Evolutionary conservation across 2,329 filamentous ascomycete species (phyloP), one percentile per base, ranked within the genome.

Genomic region (Phyllosticta paracitricarpa): DNA sequence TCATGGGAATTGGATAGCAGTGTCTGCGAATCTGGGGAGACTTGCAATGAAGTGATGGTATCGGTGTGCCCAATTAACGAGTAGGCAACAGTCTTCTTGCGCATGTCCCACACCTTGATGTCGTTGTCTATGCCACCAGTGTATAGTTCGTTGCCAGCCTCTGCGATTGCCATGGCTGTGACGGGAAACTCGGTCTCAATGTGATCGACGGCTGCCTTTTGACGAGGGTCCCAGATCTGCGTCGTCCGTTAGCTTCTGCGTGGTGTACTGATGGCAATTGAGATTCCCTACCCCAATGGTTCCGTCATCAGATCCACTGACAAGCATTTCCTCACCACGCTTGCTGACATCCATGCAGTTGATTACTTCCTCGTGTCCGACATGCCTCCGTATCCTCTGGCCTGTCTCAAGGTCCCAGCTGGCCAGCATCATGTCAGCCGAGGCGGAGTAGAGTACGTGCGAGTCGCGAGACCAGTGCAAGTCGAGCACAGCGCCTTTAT

Each of bases 401-500:
- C 93, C 93, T 0, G 90, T 92, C 66, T 94, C 93, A 52, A 96
- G 77, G 70, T 99, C 93, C 93, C 93, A 99, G 72, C 90, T 96
- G 51, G 92, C 92, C 30, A 97, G 81, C 66, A 92, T 90, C 83
- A 86, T 92, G 73, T 99, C 94, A 66, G 94, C 92, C 35, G 92
- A 96, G 54, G 92, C 92, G 7, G 93, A 94, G 71, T 93, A 97
- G 58, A 99, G 75, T 52, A 93, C 88, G 69, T 89, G 86, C 22
- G 91, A 95, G 77, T 99, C 94, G 72, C 94, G 88, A 28, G 94
- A 96, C 94, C 94, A 99, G 71, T 96, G 91, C 54, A 99, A 78
- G 74, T 97, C 94, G 26, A 97, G 80, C 56, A 99, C 80, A 1
- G 94, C 94, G 66, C 91, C 91, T 72, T 90, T 91, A 78, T 99